phyloP scores from a whole-genome alignment of 768 basidiomycete species.

The Ramaria sp. region DNA sequence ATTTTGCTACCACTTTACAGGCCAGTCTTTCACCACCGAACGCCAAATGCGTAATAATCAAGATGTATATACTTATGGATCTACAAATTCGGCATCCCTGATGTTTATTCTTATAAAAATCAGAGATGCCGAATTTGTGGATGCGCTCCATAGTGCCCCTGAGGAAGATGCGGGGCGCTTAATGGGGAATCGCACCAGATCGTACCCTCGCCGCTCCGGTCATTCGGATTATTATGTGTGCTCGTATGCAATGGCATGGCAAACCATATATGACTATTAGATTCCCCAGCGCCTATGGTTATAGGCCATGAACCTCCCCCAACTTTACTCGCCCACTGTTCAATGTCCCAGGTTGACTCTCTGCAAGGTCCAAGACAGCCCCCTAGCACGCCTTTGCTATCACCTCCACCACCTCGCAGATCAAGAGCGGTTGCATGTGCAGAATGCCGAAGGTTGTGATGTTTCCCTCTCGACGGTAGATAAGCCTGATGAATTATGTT shows the following conservation, averaged over 20 bases:
- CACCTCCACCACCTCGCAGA: neutral
- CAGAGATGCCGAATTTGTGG: neutral
- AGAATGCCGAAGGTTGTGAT: neutral
- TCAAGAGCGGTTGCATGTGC: neutral
- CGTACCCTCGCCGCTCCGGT: neutral
- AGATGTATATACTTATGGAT: neutral
- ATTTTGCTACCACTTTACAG: no score
- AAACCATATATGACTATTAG: no score
- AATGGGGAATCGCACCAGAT: neutral
- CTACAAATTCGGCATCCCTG: neutral
- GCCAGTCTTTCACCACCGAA: no score
- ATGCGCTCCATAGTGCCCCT: neutral
- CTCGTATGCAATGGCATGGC: no score
- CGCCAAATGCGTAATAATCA: no score
- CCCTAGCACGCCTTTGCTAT: neutral
- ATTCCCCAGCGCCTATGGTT: no score
- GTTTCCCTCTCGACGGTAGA: neutral
- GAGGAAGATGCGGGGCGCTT: neutral
- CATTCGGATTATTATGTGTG: neutral
- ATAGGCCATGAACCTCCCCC: no score
- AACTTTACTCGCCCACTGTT: no score
- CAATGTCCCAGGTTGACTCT: no score
- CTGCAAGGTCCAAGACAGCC: no score
- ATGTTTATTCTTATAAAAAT: neutral
- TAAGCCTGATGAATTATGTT: neutral